These are phyloP conservation scores for Starmerella riodocensis DNA, from an alignment of 805 yeast genomes.

Conservation along the genomic window DNA sequence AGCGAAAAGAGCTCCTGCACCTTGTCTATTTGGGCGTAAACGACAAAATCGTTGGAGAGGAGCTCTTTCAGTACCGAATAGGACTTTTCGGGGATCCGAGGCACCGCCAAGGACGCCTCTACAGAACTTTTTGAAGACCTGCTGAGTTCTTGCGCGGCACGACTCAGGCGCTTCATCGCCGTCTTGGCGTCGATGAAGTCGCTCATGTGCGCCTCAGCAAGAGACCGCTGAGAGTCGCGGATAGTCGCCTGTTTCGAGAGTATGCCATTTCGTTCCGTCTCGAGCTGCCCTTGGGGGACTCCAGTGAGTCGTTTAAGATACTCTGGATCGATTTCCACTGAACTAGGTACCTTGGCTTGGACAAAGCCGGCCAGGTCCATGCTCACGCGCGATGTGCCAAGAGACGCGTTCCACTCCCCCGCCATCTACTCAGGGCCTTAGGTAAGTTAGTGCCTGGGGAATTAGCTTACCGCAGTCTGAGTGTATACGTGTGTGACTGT, in stretches of 20 bases:
- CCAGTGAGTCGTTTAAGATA: slow-evolving; percentile 15
- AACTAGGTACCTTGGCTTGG: background rate
- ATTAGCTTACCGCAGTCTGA: too few species aligned
- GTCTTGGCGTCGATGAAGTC: slow-evolving; percentile 14
- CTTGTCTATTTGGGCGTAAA: slow-evolving; percentile 43
- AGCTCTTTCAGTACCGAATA: slow-evolving; percentile 13
- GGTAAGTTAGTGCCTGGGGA: too few species aligned
- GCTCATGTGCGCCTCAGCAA: slow-evolving; percentile 13
- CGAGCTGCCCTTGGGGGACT: slow-evolving; percentile 17
- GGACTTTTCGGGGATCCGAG: slow-evolving; percentile 17
- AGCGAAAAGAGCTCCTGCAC: slow-evolving; percentile 68
- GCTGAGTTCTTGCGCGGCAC: slow-evolving; percentile 5
- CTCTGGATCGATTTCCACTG: slow-evolving; percentile 6
- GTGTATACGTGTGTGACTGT: too few species aligned
- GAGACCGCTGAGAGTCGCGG: slow-evolving; percentile 1
- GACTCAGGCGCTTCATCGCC: slow-evolving; percentile 12
- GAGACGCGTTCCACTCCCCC: too few species aligned
- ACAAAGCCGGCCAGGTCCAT: background rate
- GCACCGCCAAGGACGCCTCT: slow-evolving; percentile 17
- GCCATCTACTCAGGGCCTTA: too few species aligned
- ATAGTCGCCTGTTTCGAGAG: slow-evolving; percentile 4
- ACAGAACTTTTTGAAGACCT: slow-evolving; percentile 9
- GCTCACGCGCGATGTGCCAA: too few species aligned
- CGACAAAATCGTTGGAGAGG: slow-evolving; percentile 34
- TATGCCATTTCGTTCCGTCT: slow-evolving; percentile 12